Evolutionary conservation across 192 early-diverging fungal genomes (phyloP).

Genomic region (Chytriomyces confervae): DNA sequence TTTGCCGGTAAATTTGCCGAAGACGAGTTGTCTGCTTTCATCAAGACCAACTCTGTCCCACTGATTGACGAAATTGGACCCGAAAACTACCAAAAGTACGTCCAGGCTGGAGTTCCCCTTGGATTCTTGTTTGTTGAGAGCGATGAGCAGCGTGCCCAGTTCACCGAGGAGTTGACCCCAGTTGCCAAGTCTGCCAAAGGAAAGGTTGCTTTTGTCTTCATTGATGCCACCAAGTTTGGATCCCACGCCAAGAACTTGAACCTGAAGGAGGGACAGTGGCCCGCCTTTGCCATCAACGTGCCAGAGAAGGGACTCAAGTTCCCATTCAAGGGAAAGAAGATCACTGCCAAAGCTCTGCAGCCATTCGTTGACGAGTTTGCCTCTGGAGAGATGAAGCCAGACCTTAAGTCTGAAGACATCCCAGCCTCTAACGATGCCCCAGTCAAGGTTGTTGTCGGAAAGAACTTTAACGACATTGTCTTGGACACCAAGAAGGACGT

Average conservation of each 20-base stretch:
- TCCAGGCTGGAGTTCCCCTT: slow-evolving; percentile 85
- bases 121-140: slow-evolving; percentile 84
- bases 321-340: slow-evolving; percentile 78
- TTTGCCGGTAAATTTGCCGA: slow-evolving; percentile 64
- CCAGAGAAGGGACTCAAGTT: slow-evolving; percentile 77
- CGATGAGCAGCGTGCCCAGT: slow-evolving; percentile 63
- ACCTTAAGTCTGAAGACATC: slow-evolving; percentile 80
- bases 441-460: slow-evolving; percentile 90
- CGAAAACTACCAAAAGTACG: slow-evolving; percentile 87
- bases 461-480: slow-evolving; percentile 82
- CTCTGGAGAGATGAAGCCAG: slow-evolving; percentile 72
- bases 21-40: slow-evolving; percentile 69
- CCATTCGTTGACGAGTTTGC: slow-evolving; percentile 71
- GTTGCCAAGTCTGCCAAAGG: slow-evolving; percentile 88
- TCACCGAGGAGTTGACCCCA: slow-evolving; percentile 67
- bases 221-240: slow-evolving; percentile 85
- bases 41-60: slow-evolving; percentile 83
- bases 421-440: slow-evolving; percentile 84
- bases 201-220: slow-evolving; percentile 88
- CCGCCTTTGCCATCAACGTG: slow-evolving; percentile 89
- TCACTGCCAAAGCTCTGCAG: slow-evolving; percentile 65
- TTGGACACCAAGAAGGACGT: slow-evolving; percentile 87
- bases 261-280: slow-evolving; percentile 85
- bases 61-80: slow-evolving; percentile 88
- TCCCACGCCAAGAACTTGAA: slow-evolving; percentile 87